Base-by-base conservation (phyloP, 345 rosid species). In the Combretum micranthum region DNA sequence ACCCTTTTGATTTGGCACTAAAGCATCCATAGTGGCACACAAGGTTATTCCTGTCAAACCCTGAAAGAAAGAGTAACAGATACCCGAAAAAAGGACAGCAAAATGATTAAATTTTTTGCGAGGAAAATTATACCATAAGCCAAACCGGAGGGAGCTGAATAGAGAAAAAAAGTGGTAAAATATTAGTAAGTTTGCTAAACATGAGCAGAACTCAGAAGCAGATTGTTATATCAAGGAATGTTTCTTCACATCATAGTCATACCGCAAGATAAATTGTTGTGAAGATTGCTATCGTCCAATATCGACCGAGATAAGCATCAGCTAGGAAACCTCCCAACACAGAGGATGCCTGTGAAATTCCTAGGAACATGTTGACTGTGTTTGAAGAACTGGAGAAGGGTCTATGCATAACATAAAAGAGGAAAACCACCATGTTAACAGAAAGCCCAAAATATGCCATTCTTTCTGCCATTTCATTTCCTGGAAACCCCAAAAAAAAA, bases 391-490 rank as follows among this genome's bases (percentile, higher is more conserved):
- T 78, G 21, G 87, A 60, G 57, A 91, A 90, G 47, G 98, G 91
- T 59, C 64, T 76, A 61, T 91, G 94, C 96, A 91, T 91, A 19
- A 87, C 83, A 64, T 80, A 78, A 72, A 91, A 91, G 91, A 91
- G 82, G 57, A 91, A 91, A 15, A 81, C 84, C 69, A 91, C 91
- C 98, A 91, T 87, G 83, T 91, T 91, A 15, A 91, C 98, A 1
- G 98, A 82, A 10, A 91, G 75, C 22, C 98, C 98, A 20, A 83
- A 91, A 64, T 91, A 91, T 20, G 94, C 96, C 96, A 91, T 85
- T 65, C 96, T 79, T 76, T 87, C 98, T 17, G 98, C 96, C 89
- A 85, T 85, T 69, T 91, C 98, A 64, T 91, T 90, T 55, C 97
- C 97, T 87, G 83, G 19, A 60, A 53, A 32, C 42, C 49, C n/a